Percentiles rank a stretch among this genome's conserved stretches.
Evolutionary conservation across 2,329 filamentous ascomycete genomes (phyloP).

Genomic region (Cladophialophora yegresii): DNA sequence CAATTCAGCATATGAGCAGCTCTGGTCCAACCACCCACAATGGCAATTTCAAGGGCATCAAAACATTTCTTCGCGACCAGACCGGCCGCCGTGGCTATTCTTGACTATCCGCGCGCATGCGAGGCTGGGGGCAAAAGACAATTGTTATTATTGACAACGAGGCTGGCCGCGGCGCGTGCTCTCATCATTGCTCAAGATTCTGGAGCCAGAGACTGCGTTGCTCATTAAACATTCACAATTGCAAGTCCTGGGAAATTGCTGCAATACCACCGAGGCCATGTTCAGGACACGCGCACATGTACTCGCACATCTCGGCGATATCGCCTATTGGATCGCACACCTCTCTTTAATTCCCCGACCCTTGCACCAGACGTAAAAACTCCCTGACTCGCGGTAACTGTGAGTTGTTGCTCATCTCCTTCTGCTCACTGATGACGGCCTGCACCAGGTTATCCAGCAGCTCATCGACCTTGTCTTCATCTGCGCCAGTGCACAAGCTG

Average conservation of each 20-base stretch:
- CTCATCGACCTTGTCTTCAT: conserved; percentile 76
- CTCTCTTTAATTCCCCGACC: conserved; percentile 37
- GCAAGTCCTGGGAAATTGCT: neutral
- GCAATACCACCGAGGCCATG: neutral
- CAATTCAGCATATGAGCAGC: neutral
- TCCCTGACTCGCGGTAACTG: conserved; percentile 76
- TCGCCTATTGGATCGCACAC: neutral
- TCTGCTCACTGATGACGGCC: conserved; percentile 63
- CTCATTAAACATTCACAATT: conserved; percentile 9
- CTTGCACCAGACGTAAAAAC: conserved; percentile 77
- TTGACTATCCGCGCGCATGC: conserved; percentile 6
- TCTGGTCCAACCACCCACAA: conserved; percentile 8
- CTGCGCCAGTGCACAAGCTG: conserved; percentile 77
- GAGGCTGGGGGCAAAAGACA: neutral
- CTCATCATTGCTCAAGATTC: neutral
- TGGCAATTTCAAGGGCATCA: conserved; percentile 1
- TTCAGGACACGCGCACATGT: neutral
- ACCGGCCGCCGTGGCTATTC: conserved; percentile 3
- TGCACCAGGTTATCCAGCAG: conserved; percentile 77
- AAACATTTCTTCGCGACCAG: conserved; percentile 4
- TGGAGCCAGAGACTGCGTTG: neutral
- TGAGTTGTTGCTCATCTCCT: conserved; percentile 65
- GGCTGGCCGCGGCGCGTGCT: neutral
- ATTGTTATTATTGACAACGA: conserved; percentile 17
- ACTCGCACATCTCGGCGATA: neutral